Conservation (phyloP, 345 rosid genomes). For the Microthlaspi erraticum region DNA sequence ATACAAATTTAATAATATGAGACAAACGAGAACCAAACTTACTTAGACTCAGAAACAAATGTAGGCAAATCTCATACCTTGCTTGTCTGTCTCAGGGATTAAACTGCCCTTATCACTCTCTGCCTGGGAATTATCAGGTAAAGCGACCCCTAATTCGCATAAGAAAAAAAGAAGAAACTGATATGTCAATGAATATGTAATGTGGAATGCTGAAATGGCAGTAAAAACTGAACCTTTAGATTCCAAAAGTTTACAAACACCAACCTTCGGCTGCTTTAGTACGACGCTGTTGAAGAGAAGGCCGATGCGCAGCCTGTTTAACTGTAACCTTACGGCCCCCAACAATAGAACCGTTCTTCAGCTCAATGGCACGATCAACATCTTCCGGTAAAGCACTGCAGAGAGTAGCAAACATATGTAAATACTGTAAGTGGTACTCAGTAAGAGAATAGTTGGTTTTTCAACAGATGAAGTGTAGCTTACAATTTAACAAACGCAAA, state of each 20-base stretch:
- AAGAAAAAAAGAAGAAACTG: background rate
- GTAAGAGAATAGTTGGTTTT: conserved; percentile 19
- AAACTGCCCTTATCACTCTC: conserved; percentile 40
- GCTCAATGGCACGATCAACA: conserved; percentile 79
- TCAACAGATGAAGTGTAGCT: conserved; percentile 41
- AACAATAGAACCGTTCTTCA: conserved; percentile 65
- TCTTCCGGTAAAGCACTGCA: conserved; percentile 86
- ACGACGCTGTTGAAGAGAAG: conserved; percentile 74
- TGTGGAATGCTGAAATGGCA: background rate
- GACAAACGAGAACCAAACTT: conserved; percentile 24
- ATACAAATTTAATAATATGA: background rate
- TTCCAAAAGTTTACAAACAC: conserved; percentile 16
- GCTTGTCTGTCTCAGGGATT: conserved; percentile 46
- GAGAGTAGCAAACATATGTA: conserved; percentile 16
- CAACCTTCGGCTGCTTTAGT: conserved; percentile 65
- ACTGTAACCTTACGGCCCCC: conserved; percentile 83
- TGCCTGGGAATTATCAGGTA: conserved; percentile 49
- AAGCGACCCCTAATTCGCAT: conserved; percentile 31
- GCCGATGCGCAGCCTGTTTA: conserved; percentile 84
- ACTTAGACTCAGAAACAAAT: conserved; percentile 38
- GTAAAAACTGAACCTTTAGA: background rate
- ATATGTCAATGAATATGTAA: conserved; percentile 1
- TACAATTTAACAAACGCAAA: conserved; percentile 82
- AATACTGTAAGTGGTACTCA: background rate
- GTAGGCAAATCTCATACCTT: conserved; percentile 37